A percentile compares a stretch with the other conserved stretches of the same genome.
Evolutionary conservation across 73 alveolate species (phyloP).

Genomic region (Blepharisma stoltei): DNA sequence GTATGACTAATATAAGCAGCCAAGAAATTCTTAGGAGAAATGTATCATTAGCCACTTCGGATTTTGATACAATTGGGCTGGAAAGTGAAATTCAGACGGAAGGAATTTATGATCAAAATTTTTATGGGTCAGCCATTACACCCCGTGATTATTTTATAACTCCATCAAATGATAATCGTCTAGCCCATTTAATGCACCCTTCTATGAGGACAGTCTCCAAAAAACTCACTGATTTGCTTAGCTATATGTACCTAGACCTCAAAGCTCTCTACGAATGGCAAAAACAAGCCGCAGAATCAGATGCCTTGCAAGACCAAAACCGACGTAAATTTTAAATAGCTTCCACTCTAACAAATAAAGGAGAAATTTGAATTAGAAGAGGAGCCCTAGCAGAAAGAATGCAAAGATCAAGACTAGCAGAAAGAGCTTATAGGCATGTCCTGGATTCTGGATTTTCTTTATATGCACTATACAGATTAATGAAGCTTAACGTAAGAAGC

Average conservation of each 20-base stretch:
- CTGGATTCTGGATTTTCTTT: slow-evolving; percentile 28
- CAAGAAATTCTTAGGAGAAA: too few relatives aligned
- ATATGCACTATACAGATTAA: slow-evolving; percentile 18
- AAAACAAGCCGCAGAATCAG: background rate
- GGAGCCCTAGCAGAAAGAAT: slow-evolving; percentile 31
- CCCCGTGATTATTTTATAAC: background rate
- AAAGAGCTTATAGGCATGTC: slow-evolving; percentile 33
- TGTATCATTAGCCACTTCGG: too few relatives aligned
- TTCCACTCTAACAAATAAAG: background rate
- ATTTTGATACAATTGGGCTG: too few relatives aligned
- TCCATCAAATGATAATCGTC: background rate
- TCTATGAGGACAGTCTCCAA: background rate
- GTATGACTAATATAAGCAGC: too few relatives aligned
- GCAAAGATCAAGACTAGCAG: slow-evolving; percentile 23
- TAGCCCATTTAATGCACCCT: background rate
- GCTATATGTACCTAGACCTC: background rate
- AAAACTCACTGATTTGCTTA: background rate
- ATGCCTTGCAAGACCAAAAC: background rate
- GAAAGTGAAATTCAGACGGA: too few relatives aligned
- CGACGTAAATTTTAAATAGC: background rate
- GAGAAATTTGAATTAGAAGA: slow-evolving; percentile 30
- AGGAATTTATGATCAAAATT: too few relatives aligned
- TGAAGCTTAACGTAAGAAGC: slow-evolving; percentile 1
- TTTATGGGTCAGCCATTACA: background rate
- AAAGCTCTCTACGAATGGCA: background rate